phyloP scores from a whole-genome alignment of 2,329 filamentous ascomycete species.

The Monosporascus ibericus region DNA sequence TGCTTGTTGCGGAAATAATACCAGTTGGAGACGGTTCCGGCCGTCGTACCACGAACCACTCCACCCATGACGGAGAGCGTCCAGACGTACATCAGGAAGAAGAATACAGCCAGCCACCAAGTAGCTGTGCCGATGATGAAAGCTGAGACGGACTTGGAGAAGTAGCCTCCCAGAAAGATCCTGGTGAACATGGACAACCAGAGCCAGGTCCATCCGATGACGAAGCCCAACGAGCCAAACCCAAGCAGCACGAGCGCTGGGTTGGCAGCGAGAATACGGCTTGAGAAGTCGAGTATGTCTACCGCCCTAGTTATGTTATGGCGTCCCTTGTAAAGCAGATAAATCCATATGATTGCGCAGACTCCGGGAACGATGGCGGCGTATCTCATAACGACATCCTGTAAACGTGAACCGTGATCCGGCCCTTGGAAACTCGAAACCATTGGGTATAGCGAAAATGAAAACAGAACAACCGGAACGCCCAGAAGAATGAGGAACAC shows the following conservation, averaged over 20 bases:
- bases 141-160: constrained; percentile 52
- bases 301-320: constrained; percentile 77
- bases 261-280: constrained; percentile 78
- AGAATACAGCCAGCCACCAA: constrained; percentile 93
- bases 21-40: constrained; percentile 95
- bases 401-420: constrained; percentile 68
- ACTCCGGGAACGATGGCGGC: constrained; percentile 70
- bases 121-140: constrained; percentile 84
- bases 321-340: constrained; percentile 74
- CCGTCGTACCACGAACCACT: constrained; percentile 84
- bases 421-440: constrained; percentile 79
- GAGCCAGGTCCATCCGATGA: constrained; percentile 87
- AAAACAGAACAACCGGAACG: constrained; percentile 79
- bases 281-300: constrained; percentile 86
- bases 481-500: constrained; percentile 75
- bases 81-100: constrained; percentile 94
- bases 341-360: constrained; percentile 73
- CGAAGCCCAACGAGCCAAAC: constrained; percentile 65
- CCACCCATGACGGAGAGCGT: constrained; percentile 81
- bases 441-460: constrained; percentile 87
- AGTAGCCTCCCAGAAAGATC: constrained; percentile 88
- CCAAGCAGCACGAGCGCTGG: constrained; percentile 79
- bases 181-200: constrained; percentile 97
- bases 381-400: constrained; percentile 87
- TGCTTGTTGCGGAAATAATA: constrained; percentile 90